Evolutionary conservation across 2,329 filamentous ascomycete genomes (phyloP).

Genomic region (Xylariaceae sp.): DNA sequence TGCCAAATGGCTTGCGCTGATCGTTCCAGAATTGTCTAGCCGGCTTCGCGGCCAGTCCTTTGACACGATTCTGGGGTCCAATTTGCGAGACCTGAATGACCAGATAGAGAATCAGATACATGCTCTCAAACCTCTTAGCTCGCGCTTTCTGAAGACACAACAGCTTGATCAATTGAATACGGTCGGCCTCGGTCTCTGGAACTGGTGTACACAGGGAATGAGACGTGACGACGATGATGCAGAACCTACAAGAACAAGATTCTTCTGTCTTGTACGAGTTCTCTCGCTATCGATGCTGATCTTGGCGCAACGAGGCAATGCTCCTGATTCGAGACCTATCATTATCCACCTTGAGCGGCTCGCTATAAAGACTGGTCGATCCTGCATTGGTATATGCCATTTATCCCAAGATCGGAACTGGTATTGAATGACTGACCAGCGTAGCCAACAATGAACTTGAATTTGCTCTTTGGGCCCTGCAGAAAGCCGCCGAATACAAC

Average conservation of each 20-base stretch:
- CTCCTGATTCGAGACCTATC: constrained; percentile 30
- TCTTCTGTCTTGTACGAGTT: constrained; percentile 40
- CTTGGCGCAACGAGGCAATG: constrained; percentile 40
- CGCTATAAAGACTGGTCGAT: constrained; percentile 59
- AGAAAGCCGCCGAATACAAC: constrained; percentile 57
- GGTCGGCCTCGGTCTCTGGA: constrained; percentile 59
- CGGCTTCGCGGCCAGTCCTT: constrained; percentile 29
- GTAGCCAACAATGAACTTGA: constrained; percentile 50
- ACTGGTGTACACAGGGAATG: constrained; percentile 52
- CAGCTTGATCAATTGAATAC: constrained; percentile 47
- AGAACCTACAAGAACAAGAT: constrained; percentile 24
- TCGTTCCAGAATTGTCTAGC: constrained; percentile 24
- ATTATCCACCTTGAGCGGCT: constrained; percentile 54
- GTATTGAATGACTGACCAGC: constrained; percentile 16
- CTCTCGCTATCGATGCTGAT: constrained; percentile 66
- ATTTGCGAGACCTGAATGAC: constrained; percentile 33
- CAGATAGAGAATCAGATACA: constrained; percentile 40
- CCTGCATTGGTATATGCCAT: constrained; percentile 52
- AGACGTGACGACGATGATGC: constrained; percentile 30
- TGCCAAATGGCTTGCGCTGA: neutral
- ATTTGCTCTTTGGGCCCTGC: constrained; percentile 56
- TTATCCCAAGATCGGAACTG: constrained; percentile 18
- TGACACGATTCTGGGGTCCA: constrained; percentile 23
- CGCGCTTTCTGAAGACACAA: constrained; percentile 29
- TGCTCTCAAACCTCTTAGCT: constrained; percentile 31